These are phyloP conservation scores for Trypethelium eluteriae DNA, from an alignment of 495 filamentous ascomycete genomes.

Conservation along the genomic window DNA sequence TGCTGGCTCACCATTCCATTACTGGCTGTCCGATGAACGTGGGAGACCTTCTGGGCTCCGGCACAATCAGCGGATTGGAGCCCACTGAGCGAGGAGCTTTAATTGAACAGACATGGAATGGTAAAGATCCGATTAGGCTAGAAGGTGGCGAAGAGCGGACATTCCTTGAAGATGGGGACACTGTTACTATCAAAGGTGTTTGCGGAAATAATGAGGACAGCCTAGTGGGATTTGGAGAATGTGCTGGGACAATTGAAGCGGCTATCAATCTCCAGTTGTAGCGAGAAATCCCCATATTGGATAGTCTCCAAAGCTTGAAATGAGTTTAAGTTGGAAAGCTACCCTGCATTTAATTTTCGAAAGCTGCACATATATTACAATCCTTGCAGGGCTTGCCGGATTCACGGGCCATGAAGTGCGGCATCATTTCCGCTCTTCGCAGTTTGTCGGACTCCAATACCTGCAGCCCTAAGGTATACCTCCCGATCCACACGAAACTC, in stretches of 20 bases:
- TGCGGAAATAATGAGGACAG: constrained; percentile 44
- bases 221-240: constrained; percentile 41
- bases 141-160: constrained; percentile 61
- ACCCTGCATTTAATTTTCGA: too few relatives aligned
- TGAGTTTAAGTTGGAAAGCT: too few relatives aligned
- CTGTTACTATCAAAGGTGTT: constrained; percentile 59
- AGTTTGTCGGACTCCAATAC: too few relatives aligned
- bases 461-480: too few relatives aligned
- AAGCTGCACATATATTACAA: too few relatives aligned
- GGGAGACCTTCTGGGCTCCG: constrained; percentile 80
- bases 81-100: constrained; percentile 59
- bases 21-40: constrained; percentile 75
- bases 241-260: constrained; percentile 35
- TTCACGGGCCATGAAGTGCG: too few relatives aligned
- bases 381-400: too few relatives aligned
- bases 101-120: constrained; percentile 69
- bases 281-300: neutral
- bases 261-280: constrained; percentile 24
- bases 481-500: too few relatives aligned
- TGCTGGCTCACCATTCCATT: constrained; percentile 86
- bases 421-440: too few relatives aligned
- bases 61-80: constrained; percentile 76
- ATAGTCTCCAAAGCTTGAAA: too few relatives aligned
- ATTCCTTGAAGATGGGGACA: constrained; percentile 83
- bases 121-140: constrained; percentile 59